Base-by-base conservation (phyloP, 352 stramenopile species). In the Nothophytophthora sp. region DNA sequence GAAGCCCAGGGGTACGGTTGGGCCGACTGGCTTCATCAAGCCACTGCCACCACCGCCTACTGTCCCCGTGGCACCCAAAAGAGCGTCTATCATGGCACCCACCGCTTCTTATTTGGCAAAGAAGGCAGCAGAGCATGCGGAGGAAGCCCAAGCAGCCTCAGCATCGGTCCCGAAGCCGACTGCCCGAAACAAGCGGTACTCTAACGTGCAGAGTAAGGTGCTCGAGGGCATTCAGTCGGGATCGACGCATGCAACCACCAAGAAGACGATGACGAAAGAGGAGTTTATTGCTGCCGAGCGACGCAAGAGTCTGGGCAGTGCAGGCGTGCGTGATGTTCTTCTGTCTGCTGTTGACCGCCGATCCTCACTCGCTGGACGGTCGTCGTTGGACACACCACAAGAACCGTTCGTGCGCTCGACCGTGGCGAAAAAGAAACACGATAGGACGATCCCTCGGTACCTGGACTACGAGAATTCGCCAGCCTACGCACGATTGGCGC, bases 141-240 rank as follows among this genome's bases (percentile, higher is more conserved):
- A 64, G 4, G 51, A 51, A 13, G 25, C 41, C 11, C 27, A 32
- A 16, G 34, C 24, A 1, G 6, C 35, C 0, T 3, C 56, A 22
- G 11, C 43, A 5, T 24, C 52, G 6, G 44, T 44, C 9, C 36
- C 44, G 5, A 61, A 61, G 13, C 47, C 46, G 16, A 13, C 22
- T 44, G 34, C 45, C 16, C 56, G 62, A 23, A 80, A 63, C 33
- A 81, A 72, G 34, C 68, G 54, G 33, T 82, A 81, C 30, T 60
- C 63, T 1, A 76, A 67, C 25, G 61, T 87, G n/a, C 67, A 81
- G 36, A 84, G 67, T 47, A 87, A 82, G 19, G 70, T 84, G 9
- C 52, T 65, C 13, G 52, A 63, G 40, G 47, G 47, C 4, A 56
- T 74, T 11, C 35, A 61, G 20, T 53, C 60, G n/a, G 50, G 50